Conservation (phyloP, 179 eudicot genomes). For the Beta macrorhiza region DNA sequence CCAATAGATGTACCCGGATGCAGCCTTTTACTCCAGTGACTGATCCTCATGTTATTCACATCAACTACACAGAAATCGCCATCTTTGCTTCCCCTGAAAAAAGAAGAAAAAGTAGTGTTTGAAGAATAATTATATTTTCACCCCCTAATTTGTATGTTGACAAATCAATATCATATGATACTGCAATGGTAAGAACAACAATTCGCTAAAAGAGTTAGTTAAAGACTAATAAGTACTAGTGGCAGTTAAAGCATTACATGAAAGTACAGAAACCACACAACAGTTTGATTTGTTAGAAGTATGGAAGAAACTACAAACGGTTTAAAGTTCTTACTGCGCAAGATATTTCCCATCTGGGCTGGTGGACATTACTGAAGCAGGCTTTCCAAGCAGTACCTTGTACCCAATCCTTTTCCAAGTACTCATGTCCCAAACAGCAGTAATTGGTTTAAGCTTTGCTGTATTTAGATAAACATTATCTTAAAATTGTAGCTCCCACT, state of each 20-base stretch:
- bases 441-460: constrained; percentile 61
- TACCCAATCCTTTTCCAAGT: constrained; percentile 90
- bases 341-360: constrained; percentile 96
- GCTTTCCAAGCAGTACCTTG: constrained; percentile 68
- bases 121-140: neutral
- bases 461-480: constrained; percentile 9
- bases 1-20: constrained; percentile 74
- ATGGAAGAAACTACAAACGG: constrained; percentile 9
- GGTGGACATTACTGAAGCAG: constrained; percentile 71
- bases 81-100: constrained; percentile 82
- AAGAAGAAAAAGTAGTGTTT: neutral
- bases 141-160: neutral
- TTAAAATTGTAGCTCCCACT: neutral
- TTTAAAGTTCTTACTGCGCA: constrained; percentile 63
- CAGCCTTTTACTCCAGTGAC: constrained; percentile 85
- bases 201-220: neutral
- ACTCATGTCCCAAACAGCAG: constrained; percentile 91
- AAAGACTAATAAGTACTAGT: neutral
- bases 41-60: constrained; percentile 74
- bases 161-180: neutral
- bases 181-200: neutral
- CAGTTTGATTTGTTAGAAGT: neutral
- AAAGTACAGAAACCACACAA: neutral
- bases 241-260: neutral
- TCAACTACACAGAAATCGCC: constrained; percentile 91